These are phyloP conservation scores for Guadua angustifolia DNA, from an alignment of 176 grass and related monocot species.

Conservation along the genomic window DNA sequence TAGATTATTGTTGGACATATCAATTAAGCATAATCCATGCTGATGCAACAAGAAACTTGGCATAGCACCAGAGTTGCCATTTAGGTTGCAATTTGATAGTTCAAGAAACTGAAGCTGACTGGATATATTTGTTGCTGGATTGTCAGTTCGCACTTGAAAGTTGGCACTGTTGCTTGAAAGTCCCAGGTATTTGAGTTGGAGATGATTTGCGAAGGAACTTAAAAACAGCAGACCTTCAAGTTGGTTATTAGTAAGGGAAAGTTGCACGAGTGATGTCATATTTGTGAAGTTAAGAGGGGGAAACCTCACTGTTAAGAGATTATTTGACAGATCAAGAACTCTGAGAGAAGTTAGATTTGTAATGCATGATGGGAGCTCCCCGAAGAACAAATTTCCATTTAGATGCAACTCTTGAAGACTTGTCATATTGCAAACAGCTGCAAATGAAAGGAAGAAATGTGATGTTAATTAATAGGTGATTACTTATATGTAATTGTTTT, in stretches of 20 bases:
- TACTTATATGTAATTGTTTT: too few species aligned
- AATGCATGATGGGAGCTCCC: slow-evolving; percentile 40
- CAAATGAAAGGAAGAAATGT: background rate
- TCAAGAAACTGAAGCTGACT: slow-evolving; percentile 32
- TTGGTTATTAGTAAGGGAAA: slow-evolving; percentile 33
- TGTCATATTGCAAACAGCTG: slow-evolving; percentile 38
- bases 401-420: slow-evolving; percentile 25
- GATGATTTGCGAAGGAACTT: slow-evolving; percentile 18
- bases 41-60: slow-evolving; percentile 38
- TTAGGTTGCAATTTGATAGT: slow-evolving; percentile 40
- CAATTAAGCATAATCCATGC: slow-evolving; percentile 24
- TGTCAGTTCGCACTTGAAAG: slow-evolving; percentile 37
- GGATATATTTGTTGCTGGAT: slow-evolving; percentile 7
- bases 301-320: slow-evolving; percentile 30
- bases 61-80: slow-evolving; percentile 3
- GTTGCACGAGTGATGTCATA: background rate
- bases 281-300: slow-evolving; percentile 35
- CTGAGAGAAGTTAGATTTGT: slow-evolving; percentile 31
- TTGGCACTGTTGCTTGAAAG: slow-evolving; percentile 16
- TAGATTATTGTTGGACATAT: slow-evolving; percentile 39
- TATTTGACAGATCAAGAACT: slow-evolving; percentile 32
- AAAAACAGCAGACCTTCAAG: slow-evolving; percentile 21
- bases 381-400: background rate
- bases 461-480: too few species aligned
- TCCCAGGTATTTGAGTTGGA: slow-evolving; percentile 26